phyloP scores from a whole-genome alignment of 2,329 filamentous ascomycete genomes.

The Aspergillus sp. region DNA sequence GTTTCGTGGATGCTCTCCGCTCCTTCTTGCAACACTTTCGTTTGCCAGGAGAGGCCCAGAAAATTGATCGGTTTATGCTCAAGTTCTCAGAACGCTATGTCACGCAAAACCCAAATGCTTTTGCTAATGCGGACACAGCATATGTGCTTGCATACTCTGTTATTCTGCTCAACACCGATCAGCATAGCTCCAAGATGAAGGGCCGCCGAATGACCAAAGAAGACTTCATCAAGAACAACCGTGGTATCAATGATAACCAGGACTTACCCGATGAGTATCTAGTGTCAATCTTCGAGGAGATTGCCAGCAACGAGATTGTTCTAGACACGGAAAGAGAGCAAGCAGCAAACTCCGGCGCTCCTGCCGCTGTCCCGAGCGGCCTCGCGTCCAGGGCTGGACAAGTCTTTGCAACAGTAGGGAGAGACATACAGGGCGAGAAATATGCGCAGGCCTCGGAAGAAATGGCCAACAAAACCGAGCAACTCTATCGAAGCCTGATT shows the following conservation, averaged over 20 bases:
- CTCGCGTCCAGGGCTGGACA: conserved; percentile 82
- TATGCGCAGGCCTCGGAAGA: conserved; percentile 95
- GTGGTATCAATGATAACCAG: conserved; percentile 94
- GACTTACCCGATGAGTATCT: conserved; percentile 94
- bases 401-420: conserved; percentile 85
- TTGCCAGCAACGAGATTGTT: conserved; percentile 87
- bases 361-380: conserved; percentile 61
- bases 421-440: conserved; percentile 87
- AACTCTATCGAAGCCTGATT: conserved; percentile 91
- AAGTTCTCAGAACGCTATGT: conserved; percentile 98
- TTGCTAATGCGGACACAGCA: conserved; percentile 95
- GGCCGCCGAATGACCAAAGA: conserved; percentile 85
- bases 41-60: conserved; percentile 92
- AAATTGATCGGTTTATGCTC: conserved; percentile 99
- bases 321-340: conserved; percentile 88
- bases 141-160: conserved; percentile 96
- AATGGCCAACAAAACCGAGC: conserved; percentile 76
- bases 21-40: conserved; percentile 94
- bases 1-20: conserved; percentile 88
- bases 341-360: conserved; percentile 73
- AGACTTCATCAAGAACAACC: conserved; percentile 98
- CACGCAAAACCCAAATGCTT: conserved; percentile 91
- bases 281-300: conserved; percentile 86
- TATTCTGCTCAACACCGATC: conserved; percentile 93
- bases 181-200: conserved; percentile 85